A percentile compares a stretch with the other conserved stretches of the same genome.
Conservation (phyloP, 306 rosid species). For the Betula pendula region DNA sequence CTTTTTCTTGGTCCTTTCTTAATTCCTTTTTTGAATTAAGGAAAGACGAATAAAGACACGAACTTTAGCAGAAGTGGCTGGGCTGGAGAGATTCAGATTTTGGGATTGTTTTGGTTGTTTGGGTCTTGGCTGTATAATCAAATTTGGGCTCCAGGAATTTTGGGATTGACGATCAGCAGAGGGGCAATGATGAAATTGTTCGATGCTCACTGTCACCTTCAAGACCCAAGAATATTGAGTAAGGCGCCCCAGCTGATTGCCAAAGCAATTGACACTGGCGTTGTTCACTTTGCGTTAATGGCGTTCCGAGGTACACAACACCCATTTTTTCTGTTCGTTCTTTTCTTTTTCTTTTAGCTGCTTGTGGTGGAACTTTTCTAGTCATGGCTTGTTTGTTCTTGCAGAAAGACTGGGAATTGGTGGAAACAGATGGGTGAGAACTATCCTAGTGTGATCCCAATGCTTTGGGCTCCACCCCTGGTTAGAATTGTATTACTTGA, state of each 20-base stretch:
- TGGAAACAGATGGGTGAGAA: constrained; percentile 61
- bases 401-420: constrained; percentile 73
- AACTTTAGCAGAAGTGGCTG: too few relatives aligned
- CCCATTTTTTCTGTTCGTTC: not conserved
- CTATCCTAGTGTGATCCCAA: constrained; percentile 60
- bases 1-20: too few relatives aligned
- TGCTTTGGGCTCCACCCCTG: constrained; percentile 79
- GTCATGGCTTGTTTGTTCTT: not conserved
- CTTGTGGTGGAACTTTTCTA: not conserved
- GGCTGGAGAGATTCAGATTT: too few relatives aligned
- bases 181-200: constrained; percentile 55
- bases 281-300: constrained; percentile 71
- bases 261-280: constrained; percentile 57
- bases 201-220: constrained; percentile 90
- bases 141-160: too few relatives aligned
- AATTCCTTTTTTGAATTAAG: too few relatives aligned
- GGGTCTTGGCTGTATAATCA: too few relatives aligned
- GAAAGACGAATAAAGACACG: too few relatives aligned
- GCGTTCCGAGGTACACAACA: constrained; percentile 53
- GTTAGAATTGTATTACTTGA: too few relatives aligned
- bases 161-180: too few relatives aligned
- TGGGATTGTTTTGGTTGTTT: too few relatives aligned
- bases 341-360: not conserved
- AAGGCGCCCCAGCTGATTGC: constrained; percentile 56
- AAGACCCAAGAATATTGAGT: constrained; percentile 70